phyloP scores from a whole-genome alignment of 495 filamentous ascomycete genomes.

The Penicillium odoratum region DNA sequence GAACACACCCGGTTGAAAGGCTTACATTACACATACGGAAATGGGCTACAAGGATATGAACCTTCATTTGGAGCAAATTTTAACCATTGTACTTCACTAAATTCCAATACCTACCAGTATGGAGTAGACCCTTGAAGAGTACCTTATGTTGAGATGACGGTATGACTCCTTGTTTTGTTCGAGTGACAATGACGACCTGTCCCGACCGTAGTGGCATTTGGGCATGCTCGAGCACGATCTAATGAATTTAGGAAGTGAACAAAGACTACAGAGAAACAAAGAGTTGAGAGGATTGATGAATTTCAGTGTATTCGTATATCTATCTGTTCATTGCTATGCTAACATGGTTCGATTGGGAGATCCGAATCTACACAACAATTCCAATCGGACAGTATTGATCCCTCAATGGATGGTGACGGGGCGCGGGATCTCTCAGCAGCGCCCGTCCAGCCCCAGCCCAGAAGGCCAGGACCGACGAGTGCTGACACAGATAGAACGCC shows the following conservation, averaged over 20 bases:
- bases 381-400: slow-evolving; percentile 51
- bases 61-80: no score
- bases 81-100: no score
- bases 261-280: background rate
- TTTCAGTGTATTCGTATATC: background rate
- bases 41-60: no score
- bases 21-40: no score
- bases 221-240: background rate
- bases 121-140: no score
- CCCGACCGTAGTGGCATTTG: background rate
- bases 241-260: background rate
- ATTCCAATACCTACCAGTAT: no score
- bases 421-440: slow-evolving; percentile 53
- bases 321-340: background rate
- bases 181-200: background rate
- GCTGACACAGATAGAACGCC: slow-evolving; percentile 45
- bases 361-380: slow-evolving; percentile 35
- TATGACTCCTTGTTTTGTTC: no score
- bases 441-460: slow-evolving; percentile 42
- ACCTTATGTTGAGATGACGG: no score
- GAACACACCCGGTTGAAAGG: no score
- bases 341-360: background rate
- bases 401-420: slow-evolving; percentile 49
- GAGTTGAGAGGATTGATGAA: background rate
- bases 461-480: slow-evolving; percentile 40